Base-by-base conservation (phyloP, 192 early-diverging fungal species). In the Radiomyces spectabilis region DNA sequence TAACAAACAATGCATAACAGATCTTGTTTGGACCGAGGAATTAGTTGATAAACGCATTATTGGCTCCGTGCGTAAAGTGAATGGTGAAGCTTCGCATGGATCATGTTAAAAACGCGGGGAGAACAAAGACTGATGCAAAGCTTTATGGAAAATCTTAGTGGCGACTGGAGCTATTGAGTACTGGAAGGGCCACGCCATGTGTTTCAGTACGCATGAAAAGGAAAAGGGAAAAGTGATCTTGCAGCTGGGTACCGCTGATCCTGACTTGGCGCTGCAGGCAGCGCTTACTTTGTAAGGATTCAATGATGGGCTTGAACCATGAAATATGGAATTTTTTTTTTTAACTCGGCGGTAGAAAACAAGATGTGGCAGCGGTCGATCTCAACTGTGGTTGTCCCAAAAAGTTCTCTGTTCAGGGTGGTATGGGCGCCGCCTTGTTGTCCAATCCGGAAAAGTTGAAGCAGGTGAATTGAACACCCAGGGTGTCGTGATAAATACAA, bases 361-460 rank as follows among this genome's bases (percentile, higher is more conserved):
- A 83, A 24, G 94, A 99, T 74, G 88, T 93, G 2, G 72, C 87
- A 24, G 94, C 85, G 0, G 86, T 98, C 50, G 96, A 98, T 68
- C 61, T 99, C 43, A 99, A 99, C 72, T 99, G 96, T 66, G 96
- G 96, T 2, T 99, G 96, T 58, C 96, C 96, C 0, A 97, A 96
- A 59, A 80, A 83, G 57, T 99, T 99, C 56, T 99, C 96, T 7
- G 66, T 95, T 13, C 83, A 88, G 32, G 90, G 84, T 21, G 89
- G 92, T 27, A 97, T 97, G 94, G 96, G 94, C 15, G 88, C 94
- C 8, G 92, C 91, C 5, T 71, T 99, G 35, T 67, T 99, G 49
- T 70, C 82, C 12, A 75, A 93, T 33, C 95, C 92, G 5, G 92
- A 94, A 38, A 75, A 78, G 25, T 72, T 97, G 29, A 81, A 81